Conservation (phyloP, 75 land plant genomes). For the Isoetes taiwanensis region DNA sequence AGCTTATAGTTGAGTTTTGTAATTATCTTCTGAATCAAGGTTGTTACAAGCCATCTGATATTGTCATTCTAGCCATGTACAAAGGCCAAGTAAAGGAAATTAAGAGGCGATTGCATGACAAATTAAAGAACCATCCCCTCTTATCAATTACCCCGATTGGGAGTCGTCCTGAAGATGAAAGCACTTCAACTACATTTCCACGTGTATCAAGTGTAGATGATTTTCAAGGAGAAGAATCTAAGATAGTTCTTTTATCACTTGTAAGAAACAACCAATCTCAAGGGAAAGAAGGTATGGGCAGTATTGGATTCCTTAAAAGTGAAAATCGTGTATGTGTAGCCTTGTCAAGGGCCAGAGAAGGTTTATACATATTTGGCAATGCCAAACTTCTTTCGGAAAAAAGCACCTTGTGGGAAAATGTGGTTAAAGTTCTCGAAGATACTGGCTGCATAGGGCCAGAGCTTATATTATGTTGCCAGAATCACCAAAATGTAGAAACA, state of each 20-base stretch:
- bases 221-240: conserved; percentile 27
- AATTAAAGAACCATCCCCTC: background rate
- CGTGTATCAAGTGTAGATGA: conserved; percentile 20
- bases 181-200: no score
- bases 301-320: conserved; percentile 20
- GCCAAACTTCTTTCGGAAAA: conserved; percentile 11
- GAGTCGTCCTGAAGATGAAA: no score
- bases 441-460: conserved; percentile 8
- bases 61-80: conserved; percentile 17
- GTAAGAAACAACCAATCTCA: conserved; percentile 10
- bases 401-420: conserved; percentile 16
- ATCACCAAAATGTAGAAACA: conserved; percentile 11
- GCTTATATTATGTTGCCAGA: conserved; percentile 14
- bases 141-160: no score
- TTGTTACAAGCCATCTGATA: conserved; percentile 5
- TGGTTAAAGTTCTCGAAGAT: conserved; percentile 1
- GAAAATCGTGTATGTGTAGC: conserved; percentile 15
- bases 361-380: conserved; percentile 15
- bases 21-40: conserved; percentile 9
- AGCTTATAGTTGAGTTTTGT: conserved; percentile 14
- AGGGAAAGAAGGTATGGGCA: conserved; percentile 6
- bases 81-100: conserved; percentile 10
- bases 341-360: conserved; percentile 10
- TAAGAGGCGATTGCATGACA: background rate
- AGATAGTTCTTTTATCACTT: conserved; percentile 31